phyloP scores from a whole-genome alignment of 495 filamentous ascomycete genomes.

The Hypoxylon lienhwacheense region DNA sequence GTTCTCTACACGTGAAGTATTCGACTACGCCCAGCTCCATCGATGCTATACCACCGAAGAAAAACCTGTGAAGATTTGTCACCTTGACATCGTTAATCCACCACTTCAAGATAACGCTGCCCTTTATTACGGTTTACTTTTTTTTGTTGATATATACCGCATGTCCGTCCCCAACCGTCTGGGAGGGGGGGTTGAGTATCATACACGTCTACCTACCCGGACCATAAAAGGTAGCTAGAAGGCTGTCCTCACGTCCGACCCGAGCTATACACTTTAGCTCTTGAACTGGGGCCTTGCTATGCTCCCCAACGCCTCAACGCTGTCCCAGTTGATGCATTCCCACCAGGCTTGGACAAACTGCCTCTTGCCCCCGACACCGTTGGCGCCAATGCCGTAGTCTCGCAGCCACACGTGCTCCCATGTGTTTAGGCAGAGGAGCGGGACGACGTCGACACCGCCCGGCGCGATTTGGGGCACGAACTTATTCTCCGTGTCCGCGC shows the following conservation, averaged over 20 bases:
- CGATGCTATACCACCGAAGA: too few relatives aligned
- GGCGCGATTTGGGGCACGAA: constrained; percentile 50
- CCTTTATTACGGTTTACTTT: constrained; percentile 17
- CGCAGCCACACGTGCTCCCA: constrained; percentile 94
- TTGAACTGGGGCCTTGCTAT: constrained; percentile 17
- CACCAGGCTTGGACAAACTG: constrained; percentile 81
- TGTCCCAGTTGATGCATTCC: constrained; percentile 80
- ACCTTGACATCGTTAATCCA: background rate
- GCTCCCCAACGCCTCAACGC: constrained; percentile 54
- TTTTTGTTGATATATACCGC: constrained; percentile 30
- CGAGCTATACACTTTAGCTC: background rate
- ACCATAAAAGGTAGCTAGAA: background rate
- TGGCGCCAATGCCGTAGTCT: constrained; percentile 69
- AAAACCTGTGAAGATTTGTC: background rate
- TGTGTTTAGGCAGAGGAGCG: constrained; percentile 87
- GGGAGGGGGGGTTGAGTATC: constrained; percentile 27
- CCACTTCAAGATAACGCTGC: background rate
- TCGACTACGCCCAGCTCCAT: too few relatives aligned
- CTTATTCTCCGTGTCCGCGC: constrained; percentile 40
- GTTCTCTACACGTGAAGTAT: too few relatives aligned
- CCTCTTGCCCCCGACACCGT: constrained; percentile 63
- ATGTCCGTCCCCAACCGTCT: constrained; percentile 13
- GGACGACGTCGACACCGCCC: constrained; percentile 69
- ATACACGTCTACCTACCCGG: constrained; percentile 25
- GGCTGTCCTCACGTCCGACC: background rate